phyloP scores from a whole-genome alignment of 2,329 filamentous ascomycete species.

The Trichophaea hybrida region DNA sequence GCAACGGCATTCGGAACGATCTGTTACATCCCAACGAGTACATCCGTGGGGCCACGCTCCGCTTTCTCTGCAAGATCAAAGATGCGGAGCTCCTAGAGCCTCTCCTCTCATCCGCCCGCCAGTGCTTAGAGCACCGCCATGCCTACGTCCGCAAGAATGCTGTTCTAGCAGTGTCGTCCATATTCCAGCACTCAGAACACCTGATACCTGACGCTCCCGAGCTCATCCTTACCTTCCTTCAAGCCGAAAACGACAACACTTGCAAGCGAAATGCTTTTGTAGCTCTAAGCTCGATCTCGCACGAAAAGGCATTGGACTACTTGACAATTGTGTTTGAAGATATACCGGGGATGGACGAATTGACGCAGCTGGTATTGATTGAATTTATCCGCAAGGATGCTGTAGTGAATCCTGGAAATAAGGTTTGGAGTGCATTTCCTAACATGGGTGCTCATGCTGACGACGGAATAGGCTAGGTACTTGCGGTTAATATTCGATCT shows the following conservation, averaged over 20 bases:
- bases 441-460: constrained; percentile 25
- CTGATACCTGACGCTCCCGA: constrained; percentile 93
- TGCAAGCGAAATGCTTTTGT: constrained; percentile 98
- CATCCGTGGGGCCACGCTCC: constrained; percentile 91
- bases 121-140: constrained; percentile 88
- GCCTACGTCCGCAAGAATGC: constrained; percentile 98
- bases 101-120: constrained; percentile 77
- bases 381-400: constrained; percentile 98
- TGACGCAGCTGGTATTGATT: constrained; percentile 82
- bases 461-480: constrained; percentile 55
- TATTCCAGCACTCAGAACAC: constrained; percentile 76
- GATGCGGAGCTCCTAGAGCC: constrained; percentile 95
- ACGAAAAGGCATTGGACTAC: constrained; percentile 81
- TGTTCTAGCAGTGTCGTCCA: constrained; percentile 84
- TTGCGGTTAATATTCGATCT: constrained; percentile 91
- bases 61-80: constrained; percentile 90
- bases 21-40: constrained; percentile 97
- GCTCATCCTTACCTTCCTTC: constrained; percentile 76
- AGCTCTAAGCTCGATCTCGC: constrained; percentile 76
- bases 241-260: constrained; percentile 79
- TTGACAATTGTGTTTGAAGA: constrained; percentile 81
- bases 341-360: constrained; percentile 84
- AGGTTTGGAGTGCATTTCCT: constrained; percentile 40
- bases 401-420: constrained; percentile 85
- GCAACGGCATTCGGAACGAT: constrained; percentile 96